Evolutionary conservation across 768 basidiomycete species (phyloP).

Genomic region (Lentinula sp.): DNA sequence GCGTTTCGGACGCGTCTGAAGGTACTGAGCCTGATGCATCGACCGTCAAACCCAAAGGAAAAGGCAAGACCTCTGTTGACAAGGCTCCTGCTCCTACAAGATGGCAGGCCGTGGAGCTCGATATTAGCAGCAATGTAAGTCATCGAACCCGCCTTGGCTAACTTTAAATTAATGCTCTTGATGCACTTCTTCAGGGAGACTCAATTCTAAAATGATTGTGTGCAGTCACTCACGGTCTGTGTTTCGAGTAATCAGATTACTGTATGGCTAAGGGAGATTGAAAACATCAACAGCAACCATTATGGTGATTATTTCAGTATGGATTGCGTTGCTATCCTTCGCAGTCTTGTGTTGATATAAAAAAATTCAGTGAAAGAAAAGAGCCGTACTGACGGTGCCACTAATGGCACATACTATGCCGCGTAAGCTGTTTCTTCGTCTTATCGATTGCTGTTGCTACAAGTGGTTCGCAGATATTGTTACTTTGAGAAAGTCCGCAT

Average conservation of each 20-base stretch:
- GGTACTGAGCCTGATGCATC: not conserved
- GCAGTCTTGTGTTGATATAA: not conserved
- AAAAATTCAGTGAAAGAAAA: constrained; percentile 31
- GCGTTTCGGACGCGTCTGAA: constrained; percentile 18
- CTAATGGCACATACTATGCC: constrained; percentile 38
- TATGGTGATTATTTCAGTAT: not conserved
- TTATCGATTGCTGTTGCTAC: not conserved
- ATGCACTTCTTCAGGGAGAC: not conserved
- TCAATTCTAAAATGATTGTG: not conserved
- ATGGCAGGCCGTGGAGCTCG: not conserved
- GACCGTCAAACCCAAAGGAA: not conserved
- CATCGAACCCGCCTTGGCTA: too few species aligned
- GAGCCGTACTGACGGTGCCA: constrained; percentile 32
- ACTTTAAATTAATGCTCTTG: too few species aligned
- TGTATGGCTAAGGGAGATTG: not conserved
- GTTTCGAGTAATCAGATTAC: not conserved
- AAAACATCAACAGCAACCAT: not conserved
- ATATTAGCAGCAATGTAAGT: not conserved
- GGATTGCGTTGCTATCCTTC: not conserved
- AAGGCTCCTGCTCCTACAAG: not conserved
- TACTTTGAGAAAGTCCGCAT: constrained; percentile 46
- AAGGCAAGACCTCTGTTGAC: not conserved
- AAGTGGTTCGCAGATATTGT: constrained; percentile 25
- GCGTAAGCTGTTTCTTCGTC: constrained; percentile 25
- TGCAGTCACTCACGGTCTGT: too few species aligned